These are phyloP conservation scores for Oryza nivara DNA, from an alignment of 176 grass and related monocot genomes.

Conservation along the genomic window DNA sequence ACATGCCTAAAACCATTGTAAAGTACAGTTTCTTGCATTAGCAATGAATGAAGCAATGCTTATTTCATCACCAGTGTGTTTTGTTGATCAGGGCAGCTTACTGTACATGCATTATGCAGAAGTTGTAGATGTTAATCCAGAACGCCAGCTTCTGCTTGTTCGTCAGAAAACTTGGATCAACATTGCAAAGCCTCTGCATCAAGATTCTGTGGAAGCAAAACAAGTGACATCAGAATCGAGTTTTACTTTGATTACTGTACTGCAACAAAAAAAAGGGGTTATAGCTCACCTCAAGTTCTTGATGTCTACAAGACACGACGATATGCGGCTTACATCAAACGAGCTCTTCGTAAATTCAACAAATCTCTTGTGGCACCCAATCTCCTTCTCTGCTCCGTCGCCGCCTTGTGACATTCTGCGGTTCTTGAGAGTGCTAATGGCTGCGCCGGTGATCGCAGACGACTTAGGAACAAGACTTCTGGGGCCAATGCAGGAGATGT, in stretches of 20 bases:
- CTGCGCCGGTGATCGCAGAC: conserved; percentile 9
- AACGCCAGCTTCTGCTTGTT: conserved; percentile 96
- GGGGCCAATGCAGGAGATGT: conserved; percentile 74
- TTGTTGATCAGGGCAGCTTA: conserved; percentile 27
- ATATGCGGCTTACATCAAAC: conserved; percentile 55
- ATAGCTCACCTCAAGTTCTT: conserved; percentile 76
- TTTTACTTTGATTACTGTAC: not conserved
- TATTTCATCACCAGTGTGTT: not conserved
- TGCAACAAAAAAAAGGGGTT: not conserved
- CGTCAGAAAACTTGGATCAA: conserved; percentile 63
- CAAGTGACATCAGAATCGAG: not conserved
- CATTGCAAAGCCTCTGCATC: conserved; percentile 62
- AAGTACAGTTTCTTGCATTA: not conserved
- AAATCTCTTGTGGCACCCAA: conserved; percentile 33
- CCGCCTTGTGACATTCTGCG: not conserved
- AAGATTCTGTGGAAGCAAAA: conserved; percentile 52
- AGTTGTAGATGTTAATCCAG: conserved; percentile 98
- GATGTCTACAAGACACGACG: conserved; percentile 55
- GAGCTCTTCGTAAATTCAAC: conserved; percentile 60
- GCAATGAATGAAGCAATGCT: not conserved
- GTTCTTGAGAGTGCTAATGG: conserved; percentile 42
- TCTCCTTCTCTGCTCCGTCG: conserved; percentile 15
- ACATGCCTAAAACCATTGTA: conserved; percentile 61
- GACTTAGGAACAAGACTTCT: conserved; percentile 49
- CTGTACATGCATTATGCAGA: conserved; percentile 96